These are phyloP conservation scores for Linum usitatissimum DNA, from an alignment of 345 rosid species.

Conservation along the genomic window DNA sequence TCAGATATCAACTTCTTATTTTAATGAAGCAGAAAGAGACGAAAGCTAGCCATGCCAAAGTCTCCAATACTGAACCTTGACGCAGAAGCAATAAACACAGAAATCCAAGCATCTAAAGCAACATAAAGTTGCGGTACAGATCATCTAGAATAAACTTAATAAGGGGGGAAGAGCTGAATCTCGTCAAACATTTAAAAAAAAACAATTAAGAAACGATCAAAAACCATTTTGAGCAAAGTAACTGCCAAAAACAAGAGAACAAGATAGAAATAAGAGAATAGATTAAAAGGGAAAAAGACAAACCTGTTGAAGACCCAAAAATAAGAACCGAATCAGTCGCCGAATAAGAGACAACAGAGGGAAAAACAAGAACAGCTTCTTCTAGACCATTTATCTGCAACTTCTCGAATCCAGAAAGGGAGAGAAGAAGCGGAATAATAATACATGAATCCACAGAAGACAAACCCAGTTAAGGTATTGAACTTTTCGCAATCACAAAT, in stretches of 20 bases:
- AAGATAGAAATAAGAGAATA: neutral
- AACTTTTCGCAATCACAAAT: slow-evolving; percentile 7
- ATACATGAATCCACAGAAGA: slow-evolving; percentile 19
- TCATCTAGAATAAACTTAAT: neutral
- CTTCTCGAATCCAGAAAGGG: slow-evolving; percentile 17
- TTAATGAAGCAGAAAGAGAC: neutral
- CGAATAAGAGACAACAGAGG: slow-evolving; percentile 23
- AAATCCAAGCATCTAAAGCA: slow-evolving; percentile 5
- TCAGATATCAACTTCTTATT: slow-evolving; percentile 7
- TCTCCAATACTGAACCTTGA: neutral
- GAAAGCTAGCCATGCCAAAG: neutral
- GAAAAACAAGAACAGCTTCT: slow-evolving; percentile 14
- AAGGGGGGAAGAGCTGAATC: neutral
- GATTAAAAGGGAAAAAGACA: neutral
- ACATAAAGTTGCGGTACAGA: neutral
- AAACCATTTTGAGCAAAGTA: neutral
- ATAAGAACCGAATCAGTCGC: slow-evolving; percentile 15
- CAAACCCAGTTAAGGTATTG: slow-evolving; percentile 16
- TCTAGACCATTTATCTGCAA: slow-evolving; percentile 21
- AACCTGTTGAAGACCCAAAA: slow-evolving; percentile 21
- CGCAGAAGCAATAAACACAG: slow-evolving; percentile 3
- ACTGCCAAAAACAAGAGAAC: neutral
- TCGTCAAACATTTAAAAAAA: neutral
- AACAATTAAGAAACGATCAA: neutral
- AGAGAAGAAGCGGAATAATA: slow-evolving; percentile 12